These are phyloP conservation scores for Saccharomycopsis sp. DNA, from an alignment of 805 yeast genomes.

Conservation along the genomic window DNA sequence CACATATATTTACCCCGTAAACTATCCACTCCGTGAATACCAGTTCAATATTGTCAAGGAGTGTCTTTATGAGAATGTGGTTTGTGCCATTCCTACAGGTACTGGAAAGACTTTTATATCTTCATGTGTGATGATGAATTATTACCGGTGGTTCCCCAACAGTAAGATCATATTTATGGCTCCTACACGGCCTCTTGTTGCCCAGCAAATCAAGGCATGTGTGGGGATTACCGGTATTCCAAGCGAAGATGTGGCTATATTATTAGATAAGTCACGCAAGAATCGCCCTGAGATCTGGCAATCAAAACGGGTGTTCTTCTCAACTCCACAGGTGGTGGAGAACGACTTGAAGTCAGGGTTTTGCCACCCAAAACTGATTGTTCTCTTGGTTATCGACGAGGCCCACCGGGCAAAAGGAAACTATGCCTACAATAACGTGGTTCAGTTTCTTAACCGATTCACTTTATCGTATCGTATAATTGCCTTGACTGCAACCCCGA, in stretches of 20 bases:
- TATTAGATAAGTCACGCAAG: slow-evolving; percentile 50
- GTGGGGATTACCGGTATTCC: slow-evolving; percentile 82
- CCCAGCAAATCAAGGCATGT: slow-evolving; percentile 94
- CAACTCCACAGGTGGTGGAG: slow-evolving; percentile 95
- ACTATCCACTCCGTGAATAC: slow-evolving; percentile 78
- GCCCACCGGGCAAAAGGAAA: slow-evolving; percentile 92
- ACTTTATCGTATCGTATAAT: slow-evolving; percentile 65
- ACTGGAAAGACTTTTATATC: slow-evolving; percentile 96
- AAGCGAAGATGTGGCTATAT: slow-evolving; percentile 66
- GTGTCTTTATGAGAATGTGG: slow-evolving; percentile 63
- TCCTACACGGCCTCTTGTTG: slow-evolving; percentile 92
- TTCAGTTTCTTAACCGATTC: slow-evolving; percentile 53
- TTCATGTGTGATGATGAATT: slow-evolving; percentile 87
- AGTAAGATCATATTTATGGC: slow-evolving; percentile 91
- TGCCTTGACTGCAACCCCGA: slow-evolving; percentile 96
- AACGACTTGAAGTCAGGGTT: slow-evolving; percentile 76
- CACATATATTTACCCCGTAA: slow-evolving; percentile 76
- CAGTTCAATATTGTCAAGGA: slow-evolving; percentile 73
- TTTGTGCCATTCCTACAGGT: slow-evolving; percentile 96
- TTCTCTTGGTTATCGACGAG: slow-evolving; percentile 83
- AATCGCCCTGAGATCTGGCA: slow-evolving; percentile 78
- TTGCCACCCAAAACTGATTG: slow-evolving; percentile 68
- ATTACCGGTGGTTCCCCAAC: slow-evolving; percentile 71
- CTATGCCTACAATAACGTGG: slow-evolving; percentile 84
- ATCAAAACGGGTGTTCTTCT: slow-evolving; percentile 71